Conservation (phyloP, 768 basidiomycete species). For the Atractiella rhizophila region DNA sequence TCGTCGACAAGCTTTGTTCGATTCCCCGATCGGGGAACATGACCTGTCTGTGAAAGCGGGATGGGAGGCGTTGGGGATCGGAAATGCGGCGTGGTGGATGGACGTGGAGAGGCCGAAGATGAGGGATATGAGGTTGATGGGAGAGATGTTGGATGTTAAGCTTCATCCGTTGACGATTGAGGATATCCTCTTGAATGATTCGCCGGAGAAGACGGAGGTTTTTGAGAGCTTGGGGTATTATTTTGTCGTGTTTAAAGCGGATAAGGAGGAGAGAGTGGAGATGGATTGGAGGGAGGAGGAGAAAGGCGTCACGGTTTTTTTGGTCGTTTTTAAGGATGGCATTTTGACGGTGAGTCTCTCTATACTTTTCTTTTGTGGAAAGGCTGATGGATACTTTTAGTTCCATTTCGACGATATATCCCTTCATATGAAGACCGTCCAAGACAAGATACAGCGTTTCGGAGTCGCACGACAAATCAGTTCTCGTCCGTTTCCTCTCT, state of each 20-base stretch:
- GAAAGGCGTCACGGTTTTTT: constrained; percentile 45
- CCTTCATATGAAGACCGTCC: constrained; percentile 56
- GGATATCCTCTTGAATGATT: constrained; percentile 73
- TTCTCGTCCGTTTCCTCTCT: constrained; percentile 31
- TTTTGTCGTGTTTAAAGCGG: constrained; percentile 58
- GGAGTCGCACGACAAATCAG: constrained; percentile 42
- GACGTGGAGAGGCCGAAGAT: constrained; percentile 68
- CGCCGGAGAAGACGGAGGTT: constrained; percentile 68
- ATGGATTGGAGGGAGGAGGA: constrained; percentile 17
- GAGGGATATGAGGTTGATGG: constrained; percentile 62
- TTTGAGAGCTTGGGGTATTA: constrained; percentile 77
- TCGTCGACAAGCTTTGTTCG: no score
- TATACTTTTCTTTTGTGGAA: neutral
- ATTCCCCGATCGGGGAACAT: no score
- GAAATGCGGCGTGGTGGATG: constrained; percentile 75
- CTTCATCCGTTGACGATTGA: constrained; percentile 80
- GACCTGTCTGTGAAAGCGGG: no score
- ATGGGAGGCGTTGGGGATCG: no score
- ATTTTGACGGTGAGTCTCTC: constrained; percentile 29
- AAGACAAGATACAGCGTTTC: constrained; percentile 39
- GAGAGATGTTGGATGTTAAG: constrained; percentile 34
- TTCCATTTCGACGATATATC: constrained; percentile 77
- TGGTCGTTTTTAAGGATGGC: constrained; percentile 68
- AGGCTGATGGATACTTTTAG: constrained; percentile 23
- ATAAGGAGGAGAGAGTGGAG: constrained; percentile 8